Percentiles rank a stretch among this genome's conserved stretches.
phyloP scores from a whole-genome alignment of 148 eudicot genomes.

The Mesembryanthemum crystallinum region DNA sequence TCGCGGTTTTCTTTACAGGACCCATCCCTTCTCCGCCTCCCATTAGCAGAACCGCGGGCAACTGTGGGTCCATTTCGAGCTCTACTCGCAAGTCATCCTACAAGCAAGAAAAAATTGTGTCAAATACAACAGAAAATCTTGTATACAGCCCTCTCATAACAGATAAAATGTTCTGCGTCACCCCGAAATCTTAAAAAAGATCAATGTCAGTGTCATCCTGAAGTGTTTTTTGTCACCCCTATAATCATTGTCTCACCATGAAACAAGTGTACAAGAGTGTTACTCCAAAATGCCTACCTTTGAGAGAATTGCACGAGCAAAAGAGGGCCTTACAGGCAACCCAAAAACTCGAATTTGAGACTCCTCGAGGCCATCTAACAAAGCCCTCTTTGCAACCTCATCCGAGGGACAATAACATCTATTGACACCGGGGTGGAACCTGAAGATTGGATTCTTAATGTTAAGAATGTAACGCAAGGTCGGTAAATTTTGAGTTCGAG shows the following conservation, averaged over 20 bases:
- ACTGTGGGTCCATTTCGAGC: slow-evolving; percentile 63
- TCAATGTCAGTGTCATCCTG: too few species aligned
- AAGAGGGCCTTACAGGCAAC: slow-evolving; percentile 92
- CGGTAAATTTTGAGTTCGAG: not conserved
- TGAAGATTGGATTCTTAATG: slow-evolving; percentile 20
- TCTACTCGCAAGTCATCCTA: slow-evolving; percentile 81
- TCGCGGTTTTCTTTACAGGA: slow-evolving; percentile 83
- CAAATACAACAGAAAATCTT: not conserved
- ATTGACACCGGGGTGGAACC: slow-evolving; percentile 91
- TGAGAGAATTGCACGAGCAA: slow-evolving; percentile 64
- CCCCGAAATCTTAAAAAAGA: too few species aligned
- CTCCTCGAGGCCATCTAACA: slow-evolving; percentile 67
- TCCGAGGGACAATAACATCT: slow-evolving; percentile 90
- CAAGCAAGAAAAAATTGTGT: not conserved
- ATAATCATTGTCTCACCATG: too few species aligned
- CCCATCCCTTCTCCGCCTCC: slow-evolving; percentile 99
- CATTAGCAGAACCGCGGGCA: slow-evolving; percentile 88
- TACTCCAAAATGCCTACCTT: slow-evolving; percentile 45
- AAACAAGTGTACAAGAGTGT: too few species aligned
- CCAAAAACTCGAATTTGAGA: slow-evolving; percentile 84
- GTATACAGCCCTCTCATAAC: too few species aligned
- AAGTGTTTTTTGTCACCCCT: too few species aligned
- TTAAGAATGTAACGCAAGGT: not conserved
- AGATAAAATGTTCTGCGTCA: too few species aligned
- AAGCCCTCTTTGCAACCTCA: slow-evolving; percentile 92